Percentiles rank a stretch among this genome's conserved stretches.
phyloP scores from a whole-genome alignment of 2,329 filamentous ascomycete species.

The Pezizomycotina sp. region DNA sequence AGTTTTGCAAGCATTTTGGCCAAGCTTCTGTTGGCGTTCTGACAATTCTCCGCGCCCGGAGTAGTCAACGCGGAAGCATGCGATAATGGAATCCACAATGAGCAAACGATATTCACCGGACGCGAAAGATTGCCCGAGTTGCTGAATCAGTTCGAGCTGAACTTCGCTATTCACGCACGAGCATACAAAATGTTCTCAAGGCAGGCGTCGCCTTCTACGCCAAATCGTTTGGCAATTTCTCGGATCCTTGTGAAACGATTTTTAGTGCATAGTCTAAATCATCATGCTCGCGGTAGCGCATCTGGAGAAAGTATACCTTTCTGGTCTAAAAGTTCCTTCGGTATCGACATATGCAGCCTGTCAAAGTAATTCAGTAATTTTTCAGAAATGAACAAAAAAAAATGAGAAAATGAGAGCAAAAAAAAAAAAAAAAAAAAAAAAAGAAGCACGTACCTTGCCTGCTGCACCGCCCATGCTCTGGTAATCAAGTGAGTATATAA shows the following conservation, averaged over 20 bases:
- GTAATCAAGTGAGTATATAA: constrained; percentile 11
- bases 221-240: constrained; percentile 14
- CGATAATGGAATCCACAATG: constrained; percentile 54
- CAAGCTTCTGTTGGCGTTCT: constrained; percentile 51
- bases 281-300: too few species aligned
- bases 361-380: too few species aligned
- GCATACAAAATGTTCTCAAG: constrained; percentile 53
- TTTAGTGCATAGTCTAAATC: background rate
- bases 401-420: too few species aligned
- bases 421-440: too few species aligned
- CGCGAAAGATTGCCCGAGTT: constrained; percentile 43
- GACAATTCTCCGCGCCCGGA: constrained; percentile 49
- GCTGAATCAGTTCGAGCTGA: constrained; percentile 47
- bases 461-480: constrained; percentile 47
- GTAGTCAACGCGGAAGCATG: constrained; percentile 51
- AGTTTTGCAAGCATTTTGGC: constrained; percentile 46
- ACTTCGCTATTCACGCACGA: constrained; percentile 50
- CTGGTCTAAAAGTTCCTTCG: constrained; percentile 50
- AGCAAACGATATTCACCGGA: constrained; percentile 48
- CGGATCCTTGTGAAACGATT: constrained; percentile 22
- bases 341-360: constrained; percentile 54
- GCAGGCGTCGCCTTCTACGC: constrained; percentile 40
- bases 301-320: constrained; percentile 29
- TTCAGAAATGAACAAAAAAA: too few species aligned
- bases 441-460: constrained; percentile 40